phyloP scores from a whole-genome alignment of 2,329 filamentous ascomycete species.

The Pyrenochaeta sp. region DNA sequence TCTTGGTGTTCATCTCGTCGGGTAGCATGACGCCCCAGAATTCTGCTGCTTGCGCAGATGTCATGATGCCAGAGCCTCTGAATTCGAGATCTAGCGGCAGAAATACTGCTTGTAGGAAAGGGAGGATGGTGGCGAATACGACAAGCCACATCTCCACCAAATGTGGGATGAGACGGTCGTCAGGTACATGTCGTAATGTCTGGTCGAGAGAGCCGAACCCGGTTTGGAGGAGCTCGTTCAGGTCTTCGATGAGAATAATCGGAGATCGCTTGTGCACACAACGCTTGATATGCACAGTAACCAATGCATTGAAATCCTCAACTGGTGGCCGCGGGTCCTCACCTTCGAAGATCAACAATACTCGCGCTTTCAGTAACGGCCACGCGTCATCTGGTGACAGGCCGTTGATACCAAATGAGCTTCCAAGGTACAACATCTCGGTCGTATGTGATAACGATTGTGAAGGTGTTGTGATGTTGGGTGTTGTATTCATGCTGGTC shows the following conservation, averaged over 20 bases:
- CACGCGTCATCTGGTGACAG: constrained; percentile 76
- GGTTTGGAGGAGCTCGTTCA: constrained; percentile 77
- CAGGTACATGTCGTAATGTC: constrained; percentile 77
- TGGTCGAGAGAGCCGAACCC: constrained; percentile 89
- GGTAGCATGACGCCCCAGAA: constrained; percentile 81
- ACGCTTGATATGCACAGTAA: constrained; percentile 79
- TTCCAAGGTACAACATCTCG: constrained; percentile 56
- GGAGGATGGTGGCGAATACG: constrained; percentile 87
- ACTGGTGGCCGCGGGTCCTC: constrained; percentile 81
- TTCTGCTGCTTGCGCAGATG: constrained; percentile 78
- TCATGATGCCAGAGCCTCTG: constrained; percentile 84
- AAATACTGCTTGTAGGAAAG: constrained; percentile 95
- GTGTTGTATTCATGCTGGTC: constrained; percentile 33
- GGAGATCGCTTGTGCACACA: constrained; percentile 78
- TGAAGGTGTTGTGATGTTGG: constrained; percentile 31
- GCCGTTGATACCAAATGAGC: constrained; percentile 57
- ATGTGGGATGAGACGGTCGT: constrained; percentile 88
- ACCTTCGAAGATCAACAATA: constrained; percentile 81
- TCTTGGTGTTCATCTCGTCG: constrained; percentile 57
- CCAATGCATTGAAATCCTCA: constrained; percentile 83
- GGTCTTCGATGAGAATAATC: constrained; percentile 75
- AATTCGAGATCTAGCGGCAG: constrained; percentile 93
- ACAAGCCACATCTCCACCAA: constrained; percentile 95
- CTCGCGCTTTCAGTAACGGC: constrained; percentile 78
- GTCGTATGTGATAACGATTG: constrained; percentile 43